Conservation (phyloP, 768 basidiomycete genomes). For the Tulasnella calospora region DNA sequence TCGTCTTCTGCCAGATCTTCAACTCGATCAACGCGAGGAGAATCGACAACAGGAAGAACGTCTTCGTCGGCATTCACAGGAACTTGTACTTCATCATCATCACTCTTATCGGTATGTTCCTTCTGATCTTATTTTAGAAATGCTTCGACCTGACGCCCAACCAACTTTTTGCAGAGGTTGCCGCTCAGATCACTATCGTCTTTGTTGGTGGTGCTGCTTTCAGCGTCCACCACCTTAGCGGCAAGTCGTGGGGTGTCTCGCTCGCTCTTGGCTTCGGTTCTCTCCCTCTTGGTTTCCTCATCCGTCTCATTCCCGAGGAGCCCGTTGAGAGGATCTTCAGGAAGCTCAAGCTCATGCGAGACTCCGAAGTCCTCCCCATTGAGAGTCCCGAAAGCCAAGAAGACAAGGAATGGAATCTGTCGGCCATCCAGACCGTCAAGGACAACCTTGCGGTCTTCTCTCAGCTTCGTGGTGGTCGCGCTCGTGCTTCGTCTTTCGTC, state of each 20-base stretch:
- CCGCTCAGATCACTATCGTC: slow-evolving; percentile 79
- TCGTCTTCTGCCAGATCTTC: slow-evolving; percentile 96
- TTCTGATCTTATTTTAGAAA: not conserved
- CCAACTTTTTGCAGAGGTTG: slow-evolving; percentile 58
- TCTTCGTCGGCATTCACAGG: slow-evolving; percentile 72
- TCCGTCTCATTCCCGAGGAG: slow-evolving; percentile 74
- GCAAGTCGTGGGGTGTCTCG: slow-evolving; percentile 90
- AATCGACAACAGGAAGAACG: slow-evolving; percentile 78
- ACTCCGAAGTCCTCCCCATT: slow-evolving; percentile 61
- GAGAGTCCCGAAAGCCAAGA: slow-evolving; percentile 50
- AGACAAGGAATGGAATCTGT: slow-evolving; percentile 49
- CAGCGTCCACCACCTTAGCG: slow-evolving; percentile 71
- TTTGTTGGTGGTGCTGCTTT: slow-evolving; percentile 90
- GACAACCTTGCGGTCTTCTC: slow-evolving; percentile 83
- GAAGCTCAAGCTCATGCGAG: slow-evolving; percentile 54
- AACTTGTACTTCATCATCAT: slow-evolving; percentile 85
- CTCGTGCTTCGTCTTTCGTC: slow-evolving; percentile 80
- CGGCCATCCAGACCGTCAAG: slow-evolving; percentile 73
- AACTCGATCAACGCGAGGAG: slow-evolving; percentile 90
- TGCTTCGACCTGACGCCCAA: not conserved
- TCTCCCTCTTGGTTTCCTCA: slow-evolving; percentile 77
- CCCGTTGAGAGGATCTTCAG: slow-evolving; percentile 66
- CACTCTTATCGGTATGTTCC: slow-evolving; percentile 67
- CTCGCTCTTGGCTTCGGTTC: slow-evolving; percentile 81
- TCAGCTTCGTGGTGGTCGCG: slow-evolving; percentile 80